Evolutionary conservation across 2,329 filamentous ascomycete genomes (phyloP).

Genomic region (Ceratocystis papillata): DNA sequence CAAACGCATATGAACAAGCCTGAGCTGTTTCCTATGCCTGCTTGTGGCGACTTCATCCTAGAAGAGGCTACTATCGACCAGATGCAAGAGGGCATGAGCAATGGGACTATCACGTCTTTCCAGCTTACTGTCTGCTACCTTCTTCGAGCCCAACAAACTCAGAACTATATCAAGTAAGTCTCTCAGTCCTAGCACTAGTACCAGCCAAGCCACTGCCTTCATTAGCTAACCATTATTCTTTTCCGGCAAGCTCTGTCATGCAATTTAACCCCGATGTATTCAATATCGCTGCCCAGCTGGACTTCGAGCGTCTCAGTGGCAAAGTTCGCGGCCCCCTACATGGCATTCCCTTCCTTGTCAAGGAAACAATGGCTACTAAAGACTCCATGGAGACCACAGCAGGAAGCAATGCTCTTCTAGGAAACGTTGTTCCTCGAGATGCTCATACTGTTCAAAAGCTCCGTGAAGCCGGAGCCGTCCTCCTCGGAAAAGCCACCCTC

Average conservation of each 20-base stretch:
- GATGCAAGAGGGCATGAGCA: slow-evolving; percentile 48
- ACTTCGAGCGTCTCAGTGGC: slow-evolving; percentile 48
- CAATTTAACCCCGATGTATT: slow-evolving; percentile 59
- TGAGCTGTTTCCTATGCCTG: slow-evolving; percentile 49
- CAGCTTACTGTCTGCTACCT: slow-evolving; percentile 54
- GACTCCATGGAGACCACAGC: slow-evolving; percentile 66
- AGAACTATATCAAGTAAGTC: slow-evolving; percentile 52
- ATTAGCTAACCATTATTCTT: background rate
- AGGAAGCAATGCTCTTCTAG: slow-evolving; percentile 55
- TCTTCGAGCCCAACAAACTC: slow-evolving; percentile 48
- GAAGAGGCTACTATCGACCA: slow-evolving; percentile 63
- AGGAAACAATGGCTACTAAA: slow-evolving; percentile 60
- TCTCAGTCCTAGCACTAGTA: background rate
- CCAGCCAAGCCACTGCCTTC: background rate
- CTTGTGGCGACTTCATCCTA: slow-evolving; percentile 49
- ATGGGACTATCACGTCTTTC: slow-evolving; percentile 46
- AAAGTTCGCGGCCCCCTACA: slow-evolving; percentile 55
- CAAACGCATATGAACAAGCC: slow-evolving; percentile 32
- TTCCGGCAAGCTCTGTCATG: slow-evolving; percentile 42
- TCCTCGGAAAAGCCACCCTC: slow-evolving; percentile 60
- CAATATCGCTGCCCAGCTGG: slow-evolving; percentile 48
- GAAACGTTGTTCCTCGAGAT: slow-evolving; percentile 56
- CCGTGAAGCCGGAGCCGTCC: slow-evolving; percentile 53
- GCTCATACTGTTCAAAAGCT: slow-evolving; percentile 51
- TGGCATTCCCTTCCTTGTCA: slow-evolving; percentile 64